A percentile compares a stretch with the other conserved stretches of the same genome.
Evolutionary conservation across 2,329 filamentous ascomycete species (phyloP).

Genomic region (Fusarium napiforme): DNA sequence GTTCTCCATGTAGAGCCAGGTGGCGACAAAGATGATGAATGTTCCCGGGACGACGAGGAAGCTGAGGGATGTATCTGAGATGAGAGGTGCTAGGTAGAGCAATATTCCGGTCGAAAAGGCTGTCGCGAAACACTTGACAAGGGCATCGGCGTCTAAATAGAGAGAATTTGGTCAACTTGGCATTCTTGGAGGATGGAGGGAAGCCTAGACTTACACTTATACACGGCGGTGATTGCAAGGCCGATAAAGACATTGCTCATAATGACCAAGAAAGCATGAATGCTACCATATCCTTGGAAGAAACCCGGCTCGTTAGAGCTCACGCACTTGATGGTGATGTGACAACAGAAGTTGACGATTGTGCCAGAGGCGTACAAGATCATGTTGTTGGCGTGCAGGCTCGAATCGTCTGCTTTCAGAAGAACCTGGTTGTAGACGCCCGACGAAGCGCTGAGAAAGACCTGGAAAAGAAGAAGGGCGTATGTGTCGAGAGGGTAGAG

Average conservation of each 20-base stretch:
- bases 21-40: background rate
- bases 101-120: background rate
- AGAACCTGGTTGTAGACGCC: background rate
- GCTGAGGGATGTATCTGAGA: background rate
- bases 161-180: fast-evolving
- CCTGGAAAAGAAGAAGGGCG: background rate
- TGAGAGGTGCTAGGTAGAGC: background rate
- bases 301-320: background rate
- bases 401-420: background rate
- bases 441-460: background rate
- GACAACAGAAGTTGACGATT: background rate
- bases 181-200: fast-evolving
- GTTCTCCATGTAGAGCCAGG: background rate
- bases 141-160: background rate
- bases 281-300: background rate
- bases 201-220: background rate
- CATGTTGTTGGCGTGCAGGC: background rate
- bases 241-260: background rate
- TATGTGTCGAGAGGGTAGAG: background rate
- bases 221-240: background rate
- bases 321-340: background rate
- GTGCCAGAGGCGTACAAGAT: background rate
- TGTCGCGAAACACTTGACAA: background rate
- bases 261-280: background rate
- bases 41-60: background rate